Conservation (phyloP, 108 stramenopile species). For the Discostella stelligeroides region DNA sequence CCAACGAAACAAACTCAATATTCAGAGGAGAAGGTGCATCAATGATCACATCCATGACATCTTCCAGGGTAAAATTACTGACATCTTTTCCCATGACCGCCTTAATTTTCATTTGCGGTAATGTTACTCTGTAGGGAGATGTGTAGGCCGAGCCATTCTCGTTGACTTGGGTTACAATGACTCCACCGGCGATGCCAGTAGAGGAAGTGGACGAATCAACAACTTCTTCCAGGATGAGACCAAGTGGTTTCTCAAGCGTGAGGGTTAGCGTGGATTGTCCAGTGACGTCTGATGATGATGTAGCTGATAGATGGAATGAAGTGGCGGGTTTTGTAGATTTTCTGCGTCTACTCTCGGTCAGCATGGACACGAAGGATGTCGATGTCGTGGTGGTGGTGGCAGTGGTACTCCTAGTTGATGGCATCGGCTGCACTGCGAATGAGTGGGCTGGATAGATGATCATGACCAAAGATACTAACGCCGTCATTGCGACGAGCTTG, state of each 20-base stretch:
- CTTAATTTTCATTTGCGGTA: constrained; percentile 46
- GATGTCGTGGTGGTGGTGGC: too few species aligned
- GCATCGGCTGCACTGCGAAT: not conserved
- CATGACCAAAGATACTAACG: not conserved
- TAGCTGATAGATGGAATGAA: not conserved
- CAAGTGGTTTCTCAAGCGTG: constrained; percentile 69
- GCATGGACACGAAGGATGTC: too few species aligned
- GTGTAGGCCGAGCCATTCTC: constrained; percentile 67
- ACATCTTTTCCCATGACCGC: constrained; percentile 68
- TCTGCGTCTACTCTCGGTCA: not conserved
- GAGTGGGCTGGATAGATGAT: not conserved
- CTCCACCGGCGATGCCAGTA: constrained; percentile 49
- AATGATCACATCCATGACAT: constrained; percentile 73
- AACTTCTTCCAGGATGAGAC: constrained; percentile 78
- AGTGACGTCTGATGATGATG: not conserved
- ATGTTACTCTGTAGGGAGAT: constrained; percentile 37
- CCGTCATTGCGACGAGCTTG: not conserved
- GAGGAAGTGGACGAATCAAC: constrained; percentile 45
- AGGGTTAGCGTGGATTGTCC: constrained; percentile 30
- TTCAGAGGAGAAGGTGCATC: constrained; percentile 64
- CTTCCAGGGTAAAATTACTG: constrained; percentile 60
- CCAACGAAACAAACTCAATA: constrained; percentile 44
- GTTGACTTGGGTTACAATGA: constrained; percentile 61
- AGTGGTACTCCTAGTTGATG: not conserved
- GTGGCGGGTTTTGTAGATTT: not conserved